Evolutionary conservation across 1,284 basidiomycete species (phyloP), one percentile per base, ranked within the genome.

Genomic region (Malassezia furfur): DNA sequence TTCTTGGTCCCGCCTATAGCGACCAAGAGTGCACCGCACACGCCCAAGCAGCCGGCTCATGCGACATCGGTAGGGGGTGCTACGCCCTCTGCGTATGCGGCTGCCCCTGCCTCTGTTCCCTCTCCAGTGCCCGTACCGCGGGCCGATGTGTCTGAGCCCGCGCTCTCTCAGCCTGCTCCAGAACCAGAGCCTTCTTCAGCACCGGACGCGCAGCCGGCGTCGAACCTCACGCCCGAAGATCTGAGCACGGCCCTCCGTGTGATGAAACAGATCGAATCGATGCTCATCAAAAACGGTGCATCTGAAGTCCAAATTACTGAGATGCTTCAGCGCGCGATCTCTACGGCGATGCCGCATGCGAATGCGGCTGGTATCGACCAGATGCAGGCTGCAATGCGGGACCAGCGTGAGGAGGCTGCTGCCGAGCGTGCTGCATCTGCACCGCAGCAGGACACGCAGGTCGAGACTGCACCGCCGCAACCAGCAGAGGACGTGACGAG

Each of bases 1-100:
- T 78, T 78, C 64, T 62, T 78, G 31, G 60, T 66, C 17, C 71
- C 62, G 22, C 70, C 68, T 10, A 11, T 19, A 19, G 25, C 12
- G 17, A 7, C 19, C 9, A 15, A 19, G 14, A 22, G 32, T 22
- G 12, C 45, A 10, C 43, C 30, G 19, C 28, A 30, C 12, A 17
- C 28, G 11, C 39, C 39, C 25, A 28, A 28, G 25, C 25, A 28
- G 7, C 25, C 25, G 3, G 25, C 25, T 28, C 25, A 7, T 7
- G 7, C 25, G 25, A 28, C 25, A 28, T 7, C 25, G 25, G 25
- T 7, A 28, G 25, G 25, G 25, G 25, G 3, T 28, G 7, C 25
- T 3, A 28, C 25, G 4, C 40, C 21, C 12, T 28, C 40, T 25
- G 21, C 25, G 9, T 22, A 4, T 14, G 11, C 40, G 10, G 10